Conservation (phyloP, 176 grass and related monocot species). For the Hsuehochloa calcarea region DNA sequence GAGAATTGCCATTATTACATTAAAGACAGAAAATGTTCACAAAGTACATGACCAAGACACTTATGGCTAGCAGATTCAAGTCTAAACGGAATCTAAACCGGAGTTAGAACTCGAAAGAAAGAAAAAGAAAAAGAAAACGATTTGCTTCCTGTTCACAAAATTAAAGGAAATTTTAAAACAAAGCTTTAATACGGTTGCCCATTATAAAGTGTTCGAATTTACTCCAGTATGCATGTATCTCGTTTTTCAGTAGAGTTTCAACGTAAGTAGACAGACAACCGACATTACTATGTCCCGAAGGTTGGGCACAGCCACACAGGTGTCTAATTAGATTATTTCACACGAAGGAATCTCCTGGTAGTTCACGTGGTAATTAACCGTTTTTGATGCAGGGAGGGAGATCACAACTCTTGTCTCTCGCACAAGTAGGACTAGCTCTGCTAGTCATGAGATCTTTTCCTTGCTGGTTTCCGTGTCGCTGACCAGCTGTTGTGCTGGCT, state of each 20-base stretch:
- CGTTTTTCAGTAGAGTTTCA: background rate
- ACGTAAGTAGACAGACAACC: background rate
- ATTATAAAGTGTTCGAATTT: background rate
- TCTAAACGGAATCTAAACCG: too few relatives aligned
- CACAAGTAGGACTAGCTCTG: background rate
- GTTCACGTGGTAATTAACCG: constrained; percentile 39
- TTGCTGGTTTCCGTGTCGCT: constrained; percentile 23
- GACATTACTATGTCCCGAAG: constrained; percentile 13
- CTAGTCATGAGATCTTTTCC: constrained; percentile 28
- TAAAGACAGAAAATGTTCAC: too few relatives aligned
- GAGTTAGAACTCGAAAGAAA: too few relatives aligned
- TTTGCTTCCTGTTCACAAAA: too few relatives aligned
- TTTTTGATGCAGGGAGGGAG: background rate
- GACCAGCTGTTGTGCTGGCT: constrained; percentile 30
- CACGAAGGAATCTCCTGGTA: constrained; percentile 11
- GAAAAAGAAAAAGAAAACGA: too few relatives aligned
- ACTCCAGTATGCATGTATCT: background rate
- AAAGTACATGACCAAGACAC: too few relatives aligned
- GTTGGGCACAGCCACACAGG: constrained; percentile 28
- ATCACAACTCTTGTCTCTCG: constrained; percentile 20
- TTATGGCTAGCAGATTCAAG: too few relatives aligned
- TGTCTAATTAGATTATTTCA: constrained; percentile 32
- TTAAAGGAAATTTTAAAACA: background rate
- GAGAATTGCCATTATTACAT: too few relatives aligned
- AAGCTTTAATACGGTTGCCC: background rate